A percentile compares a stretch with the other conserved stretches of the same genome.
Evolutionary conservation across 805 yeast species (phyloP).

Genomic region (Grigorovia jiainica): DNA sequence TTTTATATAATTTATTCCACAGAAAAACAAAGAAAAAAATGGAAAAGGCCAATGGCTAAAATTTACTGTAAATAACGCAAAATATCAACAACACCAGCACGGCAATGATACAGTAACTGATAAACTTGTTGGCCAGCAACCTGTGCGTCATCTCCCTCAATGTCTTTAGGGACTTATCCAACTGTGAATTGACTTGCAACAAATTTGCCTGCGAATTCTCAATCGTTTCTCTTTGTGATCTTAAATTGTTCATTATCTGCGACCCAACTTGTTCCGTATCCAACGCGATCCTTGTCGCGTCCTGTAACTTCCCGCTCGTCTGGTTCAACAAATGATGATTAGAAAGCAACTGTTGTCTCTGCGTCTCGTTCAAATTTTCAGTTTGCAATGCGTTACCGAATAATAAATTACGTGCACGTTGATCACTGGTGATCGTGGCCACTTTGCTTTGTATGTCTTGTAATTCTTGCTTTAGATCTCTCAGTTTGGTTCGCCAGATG

Average conservation of each 20-base stretch:
- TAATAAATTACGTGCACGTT: slow-evolving; percentile 59
- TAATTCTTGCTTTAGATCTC: slow-evolving; percentile 56
- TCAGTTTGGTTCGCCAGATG: slow-evolving; percentile 60
- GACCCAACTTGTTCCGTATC: slow-evolving; percentile 93
- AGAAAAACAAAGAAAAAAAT: background rate
- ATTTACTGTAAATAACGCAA: slow-evolving; percentile 75
- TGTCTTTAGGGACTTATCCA: slow-evolving; percentile 81
- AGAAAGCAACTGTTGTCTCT: slow-evolving; percentile 69
- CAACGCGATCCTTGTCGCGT: slow-evolving; percentile 80
- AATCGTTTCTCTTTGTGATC: slow-evolving; percentile 91
- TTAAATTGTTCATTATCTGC: slow-evolving; percentile 73
- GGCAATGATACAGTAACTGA: slow-evolving; percentile 85
- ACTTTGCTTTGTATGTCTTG: slow-evolving; percentile 29
- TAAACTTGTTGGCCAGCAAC: slow-evolving; percentile 81
- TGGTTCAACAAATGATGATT: slow-evolving; percentile 76
- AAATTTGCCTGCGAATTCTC: slow-evolving; percentile 77
- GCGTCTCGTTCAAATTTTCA: slow-evolving; percentile 38
- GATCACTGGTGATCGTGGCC: slow-evolving; percentile 43
- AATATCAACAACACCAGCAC: slow-evolving; percentile 74
- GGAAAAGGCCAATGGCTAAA: slow-evolving; percentile 32
- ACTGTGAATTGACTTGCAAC: slow-evolving; percentile 84
- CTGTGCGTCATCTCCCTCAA: slow-evolving; percentile 87
- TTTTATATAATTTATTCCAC: too few species aligned
- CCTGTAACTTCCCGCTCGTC: slow-evolving; percentile 72
- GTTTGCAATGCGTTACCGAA: slow-evolving; percentile 45